A percentile compares a stretch with the other conserved stretches of the same genome.
These are phyloP conservation scores for Senecio squalidus DNA, from an alignment of 140 eudicot species.

Conservation along the genomic window DNA sequence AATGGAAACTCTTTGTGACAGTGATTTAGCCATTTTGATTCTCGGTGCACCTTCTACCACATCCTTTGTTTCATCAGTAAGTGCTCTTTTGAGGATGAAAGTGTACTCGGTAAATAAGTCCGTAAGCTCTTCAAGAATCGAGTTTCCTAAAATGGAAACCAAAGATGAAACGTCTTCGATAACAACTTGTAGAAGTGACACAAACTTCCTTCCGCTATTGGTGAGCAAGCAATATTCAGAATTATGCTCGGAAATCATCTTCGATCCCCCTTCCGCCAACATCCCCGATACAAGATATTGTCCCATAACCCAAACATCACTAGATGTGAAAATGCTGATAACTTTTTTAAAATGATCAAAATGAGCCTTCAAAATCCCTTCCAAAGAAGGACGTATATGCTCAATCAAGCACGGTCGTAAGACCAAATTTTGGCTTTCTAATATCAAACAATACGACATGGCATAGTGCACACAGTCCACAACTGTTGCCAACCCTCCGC, in stretches of 20 bases:
- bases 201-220: slow-evolving; percentile 70
- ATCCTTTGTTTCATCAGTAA: slow-evolving; percentile 27
- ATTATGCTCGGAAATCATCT: slow-evolving; percentile 25
- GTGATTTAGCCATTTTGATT: slow-evolving; percentile 35
- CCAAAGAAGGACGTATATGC: slow-evolving; percentile 47
- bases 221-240: slow-evolving; percentile 62
- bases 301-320: slow-evolving; percentile 65
- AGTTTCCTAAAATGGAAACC: slow-evolving; percentile 40
- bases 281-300: slow-evolving; percentile 57
- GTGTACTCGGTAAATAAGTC: slow-evolving; percentile 41
- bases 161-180: slow-evolving; percentile 43
- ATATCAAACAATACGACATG: slow-evolving; percentile 53
- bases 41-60: slow-evolving; percentile 29
- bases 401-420: slow-evolving; percentile 45
- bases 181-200: slow-evolving; percentile 61
- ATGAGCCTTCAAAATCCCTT: slow-evolving; percentile 37
- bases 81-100: slow-evolving; percentile 53
- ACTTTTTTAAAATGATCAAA: slow-evolving; percentile 56
- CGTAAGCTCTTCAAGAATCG: slow-evolving; percentile 49
- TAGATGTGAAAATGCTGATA: slow-evolving; percentile 44
- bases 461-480: slow-evolving; percentile 49
- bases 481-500: slow-evolving; percentile 41
- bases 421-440: slow-evolving; percentile 47
- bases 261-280: slow-evolving; percentile 28
- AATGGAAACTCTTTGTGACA: slow-evolving; percentile 45